phyloP scores from a whole-genome alignment of 2,329 filamentous ascomycete species.

The Phoma herbarum region DNA sequence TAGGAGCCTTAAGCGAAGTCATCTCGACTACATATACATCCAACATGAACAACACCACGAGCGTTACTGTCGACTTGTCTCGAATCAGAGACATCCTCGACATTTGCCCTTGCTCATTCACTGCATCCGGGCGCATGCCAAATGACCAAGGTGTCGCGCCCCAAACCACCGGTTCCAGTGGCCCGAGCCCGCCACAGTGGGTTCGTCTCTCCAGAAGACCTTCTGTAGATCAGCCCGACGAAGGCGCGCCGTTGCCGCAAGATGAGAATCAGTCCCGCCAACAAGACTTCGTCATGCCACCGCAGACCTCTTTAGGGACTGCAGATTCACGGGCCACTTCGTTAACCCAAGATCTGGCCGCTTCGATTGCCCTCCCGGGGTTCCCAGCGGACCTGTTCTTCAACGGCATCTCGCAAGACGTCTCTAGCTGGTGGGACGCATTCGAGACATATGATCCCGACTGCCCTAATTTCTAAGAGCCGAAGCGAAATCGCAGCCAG shows the following conservation, averaged over 20 bases:
- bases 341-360: not conserved
- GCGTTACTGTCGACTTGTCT: constrained; percentile 5
- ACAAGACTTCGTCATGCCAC: not conserved
- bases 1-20: not conserved
- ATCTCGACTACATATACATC: constrained; percentile 3
- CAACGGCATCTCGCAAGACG: constrained; percentile 13
- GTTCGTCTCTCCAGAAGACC: not conserved
- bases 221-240: not conserved
- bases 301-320: not conserved
- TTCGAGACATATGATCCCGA: constrained; percentile 6
- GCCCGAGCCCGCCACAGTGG: not conserved
- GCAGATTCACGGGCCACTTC: not conserved
- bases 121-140: not conserved
- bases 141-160: not conserved
- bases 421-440: constrained; percentile 5
- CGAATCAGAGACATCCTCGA: constrained; percentile 8
- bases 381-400: constrained; percentile 9
- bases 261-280: not conserved
- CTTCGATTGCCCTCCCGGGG: not conserved
- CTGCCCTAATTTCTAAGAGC: not conserved
- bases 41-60: not conserved
- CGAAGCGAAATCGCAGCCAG: not conserved
- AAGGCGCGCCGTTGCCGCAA: not conserved
- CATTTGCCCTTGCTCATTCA: not conserved
- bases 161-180: not conserved